Base-by-base conservation (phyloP, 768 basidiomycete genomes). In the Boletus rufocinnamomeus region DNA sequence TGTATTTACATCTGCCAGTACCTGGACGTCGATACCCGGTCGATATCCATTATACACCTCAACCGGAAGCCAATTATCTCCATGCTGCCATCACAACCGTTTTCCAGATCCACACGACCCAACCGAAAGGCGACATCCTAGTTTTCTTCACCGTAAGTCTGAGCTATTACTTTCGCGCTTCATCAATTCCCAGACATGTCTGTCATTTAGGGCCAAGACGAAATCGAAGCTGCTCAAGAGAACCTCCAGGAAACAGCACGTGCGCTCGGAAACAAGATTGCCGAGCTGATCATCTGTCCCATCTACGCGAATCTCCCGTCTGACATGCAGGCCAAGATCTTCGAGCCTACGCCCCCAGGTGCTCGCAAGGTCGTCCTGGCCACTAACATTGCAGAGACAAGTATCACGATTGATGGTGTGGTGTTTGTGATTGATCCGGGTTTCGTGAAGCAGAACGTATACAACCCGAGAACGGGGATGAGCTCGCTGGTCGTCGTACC, bases 371-470 rank as follows among this genome's bases (percentile, higher is more conserved):
- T 99, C 48, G 97, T 99, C 21, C 80, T 99, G 30, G 97, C 97
- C 4, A 99, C 97, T 23, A 99, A 99, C 69, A 98, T 99, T 63
- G 97, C 97, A n/a, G 97, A 99, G 75, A 99, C 97, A 5, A 95
- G 93, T 7, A 99, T 99, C 71, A 99, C 97, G 9, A 99, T 99
- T 64, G 97, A 98, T 54, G 97, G 97, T 28, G 97, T 99, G 7
- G 96, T 98, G 2, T 99, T 97, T 72, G 97, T 99, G 41, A 98
- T 99, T 63, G 97, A 99, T 72, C 97, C 97, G 3, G 97, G 97
- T 13, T 98, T 98, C 68, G 96, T 98, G 65, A 99, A 99, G 79
- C 97, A 99, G 71, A 98, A 99, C 72, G 90, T 94, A 41, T 99
- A 97, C 72, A 99, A 99, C 74, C 97, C 97, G 2, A 83, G 95